Percentiles rank a stretch among this genome's conserved stretches.
Evolutionary conservation across 441 rosid genomes (phyloP).

Genomic region (Erodium texanum): DNA sequence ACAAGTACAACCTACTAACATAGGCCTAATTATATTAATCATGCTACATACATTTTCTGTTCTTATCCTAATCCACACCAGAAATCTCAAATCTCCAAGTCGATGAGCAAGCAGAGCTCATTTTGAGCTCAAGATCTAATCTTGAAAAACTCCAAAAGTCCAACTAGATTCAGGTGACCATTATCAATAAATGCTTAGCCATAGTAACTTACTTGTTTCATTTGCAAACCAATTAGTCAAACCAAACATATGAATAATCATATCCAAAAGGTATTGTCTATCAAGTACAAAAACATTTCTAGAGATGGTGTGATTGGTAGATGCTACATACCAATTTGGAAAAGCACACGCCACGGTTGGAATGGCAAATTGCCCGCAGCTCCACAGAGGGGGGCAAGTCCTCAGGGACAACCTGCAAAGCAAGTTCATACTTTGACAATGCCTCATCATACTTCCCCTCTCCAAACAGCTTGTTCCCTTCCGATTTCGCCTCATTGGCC

Average conservation of each 20-base stretch:
- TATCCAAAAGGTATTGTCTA: neutral
- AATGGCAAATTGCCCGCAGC: slow-evolving; percentile 61
- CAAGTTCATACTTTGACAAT: slow-evolving; percentile 47
- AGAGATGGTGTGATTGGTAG: neutral
- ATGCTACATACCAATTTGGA: slow-evolving; percentile 50
- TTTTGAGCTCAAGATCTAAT: neutral
- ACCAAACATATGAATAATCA: neutral
- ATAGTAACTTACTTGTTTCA: neutral
- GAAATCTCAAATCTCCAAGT: neutral
- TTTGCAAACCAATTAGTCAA: neutral
- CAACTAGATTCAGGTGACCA: neutral
- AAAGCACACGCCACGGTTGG: slow-evolving; percentile 72
- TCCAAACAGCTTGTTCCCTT: slow-evolving; percentile 66
- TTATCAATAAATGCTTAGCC: neutral
- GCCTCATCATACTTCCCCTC: slow-evolving; percentile 75
- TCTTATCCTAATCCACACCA: neutral
- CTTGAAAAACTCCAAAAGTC: neutral
- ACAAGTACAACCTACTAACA: neutral
- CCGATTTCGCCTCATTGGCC: slow-evolving; percentile 66
- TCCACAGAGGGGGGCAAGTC: slow-evolving; percentile 31
- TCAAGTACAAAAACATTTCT: neutral
- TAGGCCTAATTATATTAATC: neutral
- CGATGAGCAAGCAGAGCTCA: neutral
- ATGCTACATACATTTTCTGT: neutral
- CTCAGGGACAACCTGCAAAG: slow-evolving; percentile 47